phyloP scores from a whole-genome alignment of 208 protist genomes.

The Crithidia brevicula region DNA sequence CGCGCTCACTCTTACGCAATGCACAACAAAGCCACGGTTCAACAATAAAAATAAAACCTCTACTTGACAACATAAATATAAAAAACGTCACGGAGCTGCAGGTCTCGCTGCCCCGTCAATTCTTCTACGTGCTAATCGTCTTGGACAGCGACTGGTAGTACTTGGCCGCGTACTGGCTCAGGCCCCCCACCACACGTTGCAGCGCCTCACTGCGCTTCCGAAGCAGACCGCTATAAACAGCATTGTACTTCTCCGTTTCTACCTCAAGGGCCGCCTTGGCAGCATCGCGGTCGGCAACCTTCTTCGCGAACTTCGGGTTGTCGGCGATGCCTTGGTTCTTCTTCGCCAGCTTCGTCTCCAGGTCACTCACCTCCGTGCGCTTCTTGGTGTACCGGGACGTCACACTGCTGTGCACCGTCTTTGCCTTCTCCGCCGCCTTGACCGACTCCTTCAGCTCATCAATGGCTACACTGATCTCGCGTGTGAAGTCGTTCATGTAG shows the following conservation, averaged over 20 bases:
- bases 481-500: conserved; percentile 71
- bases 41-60: no score
- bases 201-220: conserved; percentile 41
- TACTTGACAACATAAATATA: not conserved
- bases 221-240: conserved; percentile 27
- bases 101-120: not conserved
- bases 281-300: conserved; percentile 45
- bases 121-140: conserved; percentile 8
- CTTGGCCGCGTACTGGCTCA: conserved; percentile 26
- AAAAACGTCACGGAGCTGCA: not conserved
- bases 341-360: conserved; percentile 64
- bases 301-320: conserved; percentile 48
- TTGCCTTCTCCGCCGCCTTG: conserved; percentile 25
- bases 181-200: conserved; percentile 22
- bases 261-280: conserved; percentile 32
- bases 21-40: no score
- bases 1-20: no score
- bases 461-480: conserved; percentile 34
- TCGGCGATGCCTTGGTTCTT: conserved; percentile 59
- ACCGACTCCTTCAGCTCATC: conserved; percentile 37
- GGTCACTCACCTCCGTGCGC: conserved; percentile 34
- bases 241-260: conserved; percentile 30
- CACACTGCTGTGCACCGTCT: conserved; percentile 27
- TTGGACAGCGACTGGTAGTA: conserved; percentile 43
- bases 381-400: conserved; percentile 48